A percentile compares a stretch with the other conserved stretches of the same genome.
Evolutionary conservation across 768 basidiomycete species (phyloP).

Genomic region (Hygrophoropsis aurantiaca): DNA sequence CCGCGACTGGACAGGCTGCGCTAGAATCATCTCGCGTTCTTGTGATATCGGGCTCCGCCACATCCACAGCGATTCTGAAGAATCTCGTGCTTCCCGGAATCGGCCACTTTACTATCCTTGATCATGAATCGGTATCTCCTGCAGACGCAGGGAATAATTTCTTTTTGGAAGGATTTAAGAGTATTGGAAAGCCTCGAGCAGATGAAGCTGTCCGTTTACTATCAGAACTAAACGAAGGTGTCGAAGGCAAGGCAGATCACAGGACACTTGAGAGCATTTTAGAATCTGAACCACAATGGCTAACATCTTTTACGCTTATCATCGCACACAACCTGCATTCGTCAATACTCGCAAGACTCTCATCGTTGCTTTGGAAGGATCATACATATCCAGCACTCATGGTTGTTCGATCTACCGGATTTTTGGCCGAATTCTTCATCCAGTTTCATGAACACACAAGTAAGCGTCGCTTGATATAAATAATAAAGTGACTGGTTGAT

Average conservation of each 20-base stretch:
- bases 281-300: slow-evolving; percentile 47
- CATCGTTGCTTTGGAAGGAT: slow-evolving; percentile 67
- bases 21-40: slow-evolving; percentile 84
- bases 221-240: slow-evolving; percentile 84
- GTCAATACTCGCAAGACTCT: slow-evolving; percentile 53
- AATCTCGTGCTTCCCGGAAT: slow-evolving; percentile 96
- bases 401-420: slow-evolving; percentile 82
- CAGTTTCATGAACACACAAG: slow-evolving; percentile 88
- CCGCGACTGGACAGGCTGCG: slow-evolving; percentile 84
- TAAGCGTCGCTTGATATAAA: slow-evolving; percentile 35
- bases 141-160: slow-evolving; percentile 96
- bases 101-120: slow-evolving; percentile 93
- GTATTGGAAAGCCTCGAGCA: slow-evolving; percentile 79
- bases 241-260: slow-evolving; percentile 65
- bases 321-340: slow-evolving; percentile 81
- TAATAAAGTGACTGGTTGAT: not conserved
- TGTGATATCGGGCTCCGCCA: slow-evolving; percentile 77
- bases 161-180: slow-evolving; percentile 77
- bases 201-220: slow-evolving; percentile 76
- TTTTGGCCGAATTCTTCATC: slow-evolving; percentile 84
- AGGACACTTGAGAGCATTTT: slow-evolving; percentile 59
- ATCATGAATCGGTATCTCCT: slow-evolving; percentile 55
- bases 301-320: slow-evolving; percentile 72
- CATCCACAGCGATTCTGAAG: slow-evolving; percentile 88
- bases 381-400: slow-evolving; percentile 66